Evolutionary conservation across 2,329 filamentous ascomycete genomes (phyloP).

Genomic region (Sporothrix pallida): DNA sequence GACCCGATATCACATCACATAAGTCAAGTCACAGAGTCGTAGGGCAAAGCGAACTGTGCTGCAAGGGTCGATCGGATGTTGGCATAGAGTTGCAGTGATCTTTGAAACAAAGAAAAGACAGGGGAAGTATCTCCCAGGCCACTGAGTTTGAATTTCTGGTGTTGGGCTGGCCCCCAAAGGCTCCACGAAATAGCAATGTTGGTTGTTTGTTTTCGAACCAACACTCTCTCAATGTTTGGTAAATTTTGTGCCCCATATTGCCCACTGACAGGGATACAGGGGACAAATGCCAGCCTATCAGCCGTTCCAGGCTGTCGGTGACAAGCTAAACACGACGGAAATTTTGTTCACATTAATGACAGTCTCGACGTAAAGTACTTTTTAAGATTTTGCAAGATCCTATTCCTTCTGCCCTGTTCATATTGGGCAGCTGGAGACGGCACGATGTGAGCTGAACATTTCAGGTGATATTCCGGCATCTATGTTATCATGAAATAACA

Average conservation of each 20-base stretch:
- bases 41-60: not conserved
- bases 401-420: conserved; percentile 6
- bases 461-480: too few species aligned
- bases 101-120: not conserved
- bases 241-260: not conserved
- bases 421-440: not conserved
- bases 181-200: not conserved
- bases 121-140: not conserved
- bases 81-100: conserved; percentile 4
- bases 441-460: not conserved
- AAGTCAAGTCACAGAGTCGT: not conserved
- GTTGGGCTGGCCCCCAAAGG: not conserved
- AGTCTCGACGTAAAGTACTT: not conserved
- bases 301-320: conserved; percentile 11
- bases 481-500: not conserved
- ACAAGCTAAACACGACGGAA: not conserved
- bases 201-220: not conserved
- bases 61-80: not conserved
- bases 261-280: conserved; percentile 19
- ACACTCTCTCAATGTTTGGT: not conserved
- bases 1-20: not conserved
- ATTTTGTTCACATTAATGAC: not conserved
- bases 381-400: not conserved
- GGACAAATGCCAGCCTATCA: conserved; percentile 1
- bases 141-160: not conserved